A percentile compares a stretch with the other conserved stretches of the same genome.
Evolutionary conservation across 208 protist genomes (phyloP).

Genomic region (Leishmania amazonensis): DNA sequence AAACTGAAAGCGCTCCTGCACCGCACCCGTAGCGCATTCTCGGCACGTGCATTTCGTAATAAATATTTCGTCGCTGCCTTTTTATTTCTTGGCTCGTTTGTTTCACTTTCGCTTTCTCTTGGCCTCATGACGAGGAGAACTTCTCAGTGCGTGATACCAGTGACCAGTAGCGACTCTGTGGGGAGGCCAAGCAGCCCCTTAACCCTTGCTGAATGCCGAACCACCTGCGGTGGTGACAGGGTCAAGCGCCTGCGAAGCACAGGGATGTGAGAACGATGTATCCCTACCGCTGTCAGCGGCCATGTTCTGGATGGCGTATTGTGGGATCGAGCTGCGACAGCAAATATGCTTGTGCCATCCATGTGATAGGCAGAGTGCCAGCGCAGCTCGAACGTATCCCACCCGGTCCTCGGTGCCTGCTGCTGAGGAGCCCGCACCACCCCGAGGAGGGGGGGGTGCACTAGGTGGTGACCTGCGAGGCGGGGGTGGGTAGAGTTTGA

Average conservation of each 20-base stretch:
- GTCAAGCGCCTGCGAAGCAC: background rate
- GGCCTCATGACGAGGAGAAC: background rate
- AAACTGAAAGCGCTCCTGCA: background rate
- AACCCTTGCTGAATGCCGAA: background rate
- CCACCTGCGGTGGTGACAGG: background rate
- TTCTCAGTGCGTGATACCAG: background rate
- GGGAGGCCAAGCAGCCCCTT: background rate
- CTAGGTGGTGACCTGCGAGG: background rate
- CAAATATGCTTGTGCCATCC: background rate
- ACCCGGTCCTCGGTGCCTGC: background rate
- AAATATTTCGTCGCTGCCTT: background rate
- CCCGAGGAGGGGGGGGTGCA: background rate
- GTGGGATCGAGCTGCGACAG: background rate
- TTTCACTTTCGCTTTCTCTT: background rate
- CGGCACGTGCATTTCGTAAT: background rate
- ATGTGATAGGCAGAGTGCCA: background rate
- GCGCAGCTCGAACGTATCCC: background rate
- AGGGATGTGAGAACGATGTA: background rate
- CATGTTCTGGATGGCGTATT: background rate
- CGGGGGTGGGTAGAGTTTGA: background rate
- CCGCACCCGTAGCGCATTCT: background rate
- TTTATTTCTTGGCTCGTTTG: background rate
- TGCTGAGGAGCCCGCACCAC: background rate
- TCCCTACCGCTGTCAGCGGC: background rate
- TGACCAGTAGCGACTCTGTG: background rate